Evolutionary conservation across 2,329 filamentous ascomycete genomes (phyloP), one percentile per base, ranked within the genome.

Genomic region (Diaporthe vexans): DNA sequence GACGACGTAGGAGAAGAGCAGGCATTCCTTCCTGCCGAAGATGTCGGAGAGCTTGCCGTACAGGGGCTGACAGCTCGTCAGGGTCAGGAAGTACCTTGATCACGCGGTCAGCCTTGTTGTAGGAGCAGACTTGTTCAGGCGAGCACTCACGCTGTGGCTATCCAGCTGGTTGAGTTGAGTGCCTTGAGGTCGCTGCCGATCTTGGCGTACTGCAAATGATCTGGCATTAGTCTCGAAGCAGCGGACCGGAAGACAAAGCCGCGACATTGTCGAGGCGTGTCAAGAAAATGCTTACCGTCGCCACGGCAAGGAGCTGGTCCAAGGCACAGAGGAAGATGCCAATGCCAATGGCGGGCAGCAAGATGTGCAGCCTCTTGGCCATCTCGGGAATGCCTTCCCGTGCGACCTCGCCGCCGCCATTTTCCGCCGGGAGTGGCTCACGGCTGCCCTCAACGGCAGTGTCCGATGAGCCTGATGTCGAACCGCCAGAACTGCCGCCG

Each of bases 151-250:
- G 75, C 73, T 1, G 75, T 76, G 37, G 93, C 93, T 74, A 95
- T 92, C 93, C 94, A 95, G 70, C 90, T 93, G 5, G 93, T 94
- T 77, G 90, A 90, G 80, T 93, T 94, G 70, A 96, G 86, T 1
- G 94, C 93, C 69, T 94, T 87, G 37, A 96, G 84, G 76, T 95
- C 94, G 73, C 89, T 94, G 15, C 93, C 94, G 78, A 96, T 95
- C 76, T 89, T 91, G 67, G 92, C 93, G 81, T 95, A 95, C n/a
- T 68, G 63, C 15, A 21, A 7, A 26, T 10, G 0, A 2, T 21
- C n/a, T 29, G 7, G 15, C 5, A 21, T 68, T 26, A 68, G 46
- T 8, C 29, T 35, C 8, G 15, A 11, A 11, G 0, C 46, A 13
- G 19, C 8, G 21, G n/a, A 8, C 13, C 15, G 19, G 7, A 5